phyloP scores from a whole-genome alignment of 441 rosid genomes.

The Hura crepitans region DNA sequence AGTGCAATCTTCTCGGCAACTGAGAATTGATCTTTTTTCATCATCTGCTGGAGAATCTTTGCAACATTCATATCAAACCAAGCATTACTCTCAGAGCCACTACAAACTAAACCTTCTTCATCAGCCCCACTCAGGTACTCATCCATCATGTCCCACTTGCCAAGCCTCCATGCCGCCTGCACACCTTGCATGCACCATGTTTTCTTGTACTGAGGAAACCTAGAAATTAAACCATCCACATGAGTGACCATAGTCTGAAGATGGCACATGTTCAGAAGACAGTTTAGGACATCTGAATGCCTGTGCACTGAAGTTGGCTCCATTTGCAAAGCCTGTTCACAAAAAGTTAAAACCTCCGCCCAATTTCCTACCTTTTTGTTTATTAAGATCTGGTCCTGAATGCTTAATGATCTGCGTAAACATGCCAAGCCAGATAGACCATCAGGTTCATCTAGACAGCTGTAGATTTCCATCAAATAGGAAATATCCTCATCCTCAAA shows the following conservation, averaged over 20 bases:
- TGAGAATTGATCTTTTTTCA: slow-evolving; percentile 80
- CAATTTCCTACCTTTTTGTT: slow-evolving; percentile 93
- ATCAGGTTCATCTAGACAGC: slow-evolving; percentile 95
- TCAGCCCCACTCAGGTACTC: slow-evolving; percentile 92
- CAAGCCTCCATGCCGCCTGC: slow-evolving; percentile 99
- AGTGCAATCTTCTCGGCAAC: slow-evolving; percentile 80
- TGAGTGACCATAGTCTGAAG: slow-evolving; percentile 99
- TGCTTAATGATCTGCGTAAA: slow-evolving; percentile 74
- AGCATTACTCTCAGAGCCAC: slow-evolving; percentile 96
- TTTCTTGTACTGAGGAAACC: slow-evolving; percentile 87
- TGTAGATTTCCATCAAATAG: slow-evolving; percentile 92
- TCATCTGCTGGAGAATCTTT: slow-evolving; percentile 90
- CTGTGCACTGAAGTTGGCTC: slow-evolving; percentile 91
- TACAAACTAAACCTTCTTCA: slow-evolving; percentile 79
- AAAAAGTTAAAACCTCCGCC: slow-evolving; percentile 94
- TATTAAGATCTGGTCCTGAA: slow-evolving; percentile 90
- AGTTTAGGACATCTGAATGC: slow-evolving; percentile 95
- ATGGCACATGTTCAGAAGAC: slow-evolving; percentile 93
- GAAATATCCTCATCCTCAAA: slow-evolving; percentile 96
- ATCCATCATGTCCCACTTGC: slow-evolving; percentile 97
- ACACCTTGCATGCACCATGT: slow-evolving; percentile 99
- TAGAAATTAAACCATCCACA: slow-evolving; percentile 93
- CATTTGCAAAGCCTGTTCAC: slow-evolving; percentile 98
- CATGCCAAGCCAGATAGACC: slow-evolving; percentile 92
- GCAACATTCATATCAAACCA: slow-evolving; percentile 97